Conservation (phyloP, 345 rosid species). For the Arabis hirsuta region DNA sequence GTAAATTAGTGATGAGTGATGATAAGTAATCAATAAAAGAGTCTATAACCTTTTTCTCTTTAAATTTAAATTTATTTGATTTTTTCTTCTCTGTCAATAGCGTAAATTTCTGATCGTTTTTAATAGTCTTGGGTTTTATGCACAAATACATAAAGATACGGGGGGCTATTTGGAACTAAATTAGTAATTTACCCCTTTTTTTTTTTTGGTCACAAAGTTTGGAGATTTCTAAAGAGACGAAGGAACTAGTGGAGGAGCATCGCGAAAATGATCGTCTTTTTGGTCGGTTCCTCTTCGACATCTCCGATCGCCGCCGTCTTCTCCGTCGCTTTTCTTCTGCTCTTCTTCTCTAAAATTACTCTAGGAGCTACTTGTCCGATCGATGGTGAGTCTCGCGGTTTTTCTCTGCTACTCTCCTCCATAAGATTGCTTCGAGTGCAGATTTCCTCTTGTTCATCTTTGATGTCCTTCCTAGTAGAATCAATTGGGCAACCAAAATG, state of each 20-base stretch:
- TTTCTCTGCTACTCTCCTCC: background rate
- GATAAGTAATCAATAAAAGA: too few relatives aligned
- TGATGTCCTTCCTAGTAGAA: constrained; percentile 1
- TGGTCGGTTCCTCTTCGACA: constrained; percentile 5
- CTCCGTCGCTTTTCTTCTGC: constrained; percentile 30
- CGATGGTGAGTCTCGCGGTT: constrained; percentile 37
- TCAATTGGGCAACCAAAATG: too few relatives aligned
- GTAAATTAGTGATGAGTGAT: too few relatives aligned
- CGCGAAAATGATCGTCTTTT: constrained; percentile 32
- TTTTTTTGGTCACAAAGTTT: too few relatives aligned
- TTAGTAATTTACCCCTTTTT: too few relatives aligned
- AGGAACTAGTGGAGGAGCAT: too few relatives aligned
- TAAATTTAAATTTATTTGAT: too few relatives aligned
- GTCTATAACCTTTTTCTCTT: too few relatives aligned
- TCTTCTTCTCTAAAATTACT: constrained; percentile 14
- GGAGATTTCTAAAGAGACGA: background rate
- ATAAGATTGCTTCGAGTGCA: constrained; percentile 20
- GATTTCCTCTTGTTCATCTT: too few relatives aligned
- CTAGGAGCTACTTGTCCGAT: constrained; percentile 43
- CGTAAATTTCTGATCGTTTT: background rate
- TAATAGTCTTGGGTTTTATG: background rate
- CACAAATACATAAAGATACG: background rate
- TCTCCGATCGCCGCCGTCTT: constrained; percentile 33
- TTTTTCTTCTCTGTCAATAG: too few relatives aligned
- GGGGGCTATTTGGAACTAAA: constrained; percentile 12